Conservation (phyloP, 768 basidiomycete genomes). For the Rhodosporidiobolus sp. region DNA sequence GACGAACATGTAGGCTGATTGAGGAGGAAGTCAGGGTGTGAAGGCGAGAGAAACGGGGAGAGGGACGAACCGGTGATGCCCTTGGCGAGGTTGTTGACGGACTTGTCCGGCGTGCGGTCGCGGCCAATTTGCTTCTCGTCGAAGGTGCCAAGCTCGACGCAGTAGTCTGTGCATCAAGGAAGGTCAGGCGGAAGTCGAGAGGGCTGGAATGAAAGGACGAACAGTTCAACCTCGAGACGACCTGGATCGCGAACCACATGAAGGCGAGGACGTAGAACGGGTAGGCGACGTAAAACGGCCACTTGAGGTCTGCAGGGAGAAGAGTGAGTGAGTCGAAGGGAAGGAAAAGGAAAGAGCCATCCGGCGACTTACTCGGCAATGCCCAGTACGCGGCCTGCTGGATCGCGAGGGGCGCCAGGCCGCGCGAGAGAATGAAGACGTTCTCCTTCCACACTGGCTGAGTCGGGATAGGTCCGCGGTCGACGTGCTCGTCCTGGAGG, state of each 20-base stretch:
- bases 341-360: background rate
- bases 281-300: constrained; percentile 20
- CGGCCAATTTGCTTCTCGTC: constrained; percentile 35
- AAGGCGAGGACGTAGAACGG: constrained; percentile 22
- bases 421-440: constrained; percentile 23
- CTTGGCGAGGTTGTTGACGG: constrained; percentile 23
- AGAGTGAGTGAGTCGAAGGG: too few species aligned
- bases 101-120: constrained; percentile 33
- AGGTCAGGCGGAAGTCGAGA: too few species aligned
- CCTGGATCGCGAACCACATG: constrained; percentile 17
- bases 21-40: background rate
- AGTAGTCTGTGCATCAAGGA: constrained; percentile 4
- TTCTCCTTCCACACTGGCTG: constrained; percentile 17
- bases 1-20: constrained; percentile 30
- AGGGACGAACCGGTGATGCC: constrained; percentile 15
- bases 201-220: background rate
- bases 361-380: constrained; percentile 11
- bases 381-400: constrained; percentile 9
- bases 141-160: constrained; percentile 26
- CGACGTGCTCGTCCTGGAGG: constrained; percentile 20
- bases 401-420: constrained; percentile 7
- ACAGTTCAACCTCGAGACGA: constrained; percentile 15
- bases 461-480: constrained; percentile 18
- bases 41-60: background rate
- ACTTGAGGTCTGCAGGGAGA: constrained; percentile 5